phyloP scores from a whole-genome alignment of 495 filamentous ascomycete species.

The Penicillium salamii region DNA sequence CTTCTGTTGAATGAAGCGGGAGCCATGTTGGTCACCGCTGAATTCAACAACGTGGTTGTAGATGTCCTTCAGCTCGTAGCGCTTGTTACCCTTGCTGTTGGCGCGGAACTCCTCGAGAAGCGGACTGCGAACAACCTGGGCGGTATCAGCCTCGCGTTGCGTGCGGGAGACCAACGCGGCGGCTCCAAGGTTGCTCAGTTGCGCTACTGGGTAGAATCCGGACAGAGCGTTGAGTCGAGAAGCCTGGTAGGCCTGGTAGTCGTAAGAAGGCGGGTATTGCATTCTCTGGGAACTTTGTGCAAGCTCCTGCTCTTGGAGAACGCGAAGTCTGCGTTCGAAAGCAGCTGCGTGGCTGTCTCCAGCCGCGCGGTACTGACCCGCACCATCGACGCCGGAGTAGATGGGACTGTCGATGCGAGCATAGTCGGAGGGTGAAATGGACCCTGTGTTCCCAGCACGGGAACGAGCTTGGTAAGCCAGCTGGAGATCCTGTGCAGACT shows the following conservation, averaged over 20 bases:
- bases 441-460: slow-evolving; percentile 31
- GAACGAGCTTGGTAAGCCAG: slow-evolving; percentile 28
- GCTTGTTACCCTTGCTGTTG: slow-evolving; percentile 72
- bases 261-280: slow-evolving; percentile 39
- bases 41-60: slow-evolving; percentile 90
- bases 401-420: slow-evolving; percentile 59
- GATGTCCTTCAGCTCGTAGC: slow-evolving; percentile 89
- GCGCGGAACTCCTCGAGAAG: slow-evolving; percentile 78
- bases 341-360: slow-evolving; percentile 38
- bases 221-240: slow-evolving; percentile 38
- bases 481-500: slow-evolving; percentile 32
- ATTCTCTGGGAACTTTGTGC: slow-evolving; percentile 34
- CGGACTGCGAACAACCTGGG: slow-evolving; percentile 63
- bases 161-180: slow-evolving; percentile 45
- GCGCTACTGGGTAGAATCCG: slow-evolving; percentile 29
- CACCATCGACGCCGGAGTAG: slow-evolving; percentile 44
- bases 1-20: slow-evolving; percentile 93
- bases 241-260: slow-evolving; percentile 35
- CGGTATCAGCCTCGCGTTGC: slow-evolving; percentile 62
- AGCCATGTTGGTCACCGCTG: slow-evolving; percentile 92
- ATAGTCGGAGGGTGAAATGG: slow-evolving; percentile 54
- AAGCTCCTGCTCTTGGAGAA: slow-evolving; percentile 49
- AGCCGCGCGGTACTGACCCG: slow-evolving; percentile 42
- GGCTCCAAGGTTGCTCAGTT: slow-evolving; percentile 20
- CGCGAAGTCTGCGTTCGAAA: slow-evolving; percentile 50